phyloP scores from a whole-genome alignment of 805 yeast genomes.

The Starmerella lactis-condensi region DNA sequence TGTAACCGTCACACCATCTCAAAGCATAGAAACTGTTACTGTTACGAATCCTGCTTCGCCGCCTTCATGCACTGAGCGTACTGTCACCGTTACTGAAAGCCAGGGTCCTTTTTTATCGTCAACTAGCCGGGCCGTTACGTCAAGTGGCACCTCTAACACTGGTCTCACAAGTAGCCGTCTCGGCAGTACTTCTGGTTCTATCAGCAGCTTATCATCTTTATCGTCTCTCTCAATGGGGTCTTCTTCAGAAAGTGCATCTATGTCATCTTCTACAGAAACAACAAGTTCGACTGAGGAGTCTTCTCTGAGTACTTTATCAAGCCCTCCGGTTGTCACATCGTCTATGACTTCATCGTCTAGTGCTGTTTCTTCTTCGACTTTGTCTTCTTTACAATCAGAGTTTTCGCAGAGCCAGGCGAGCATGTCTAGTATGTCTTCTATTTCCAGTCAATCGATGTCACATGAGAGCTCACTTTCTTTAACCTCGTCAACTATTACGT shows the following conservation, averaged over 20 bases:
- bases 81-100: constrained; percentile 13
- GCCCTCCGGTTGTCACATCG: background rate
- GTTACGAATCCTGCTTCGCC: constrained; percentile 4
- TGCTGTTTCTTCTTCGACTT: background rate
- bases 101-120: constrained; percentile 23
- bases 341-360: background rate
- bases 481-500: background rate
- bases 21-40: too few species aligned
- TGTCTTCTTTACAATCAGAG: background rate
- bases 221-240: background rate
- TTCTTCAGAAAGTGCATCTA: background rate
- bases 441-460: background rate
- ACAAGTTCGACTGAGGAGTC: constrained; percentile 1
- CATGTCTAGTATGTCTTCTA: constrained; percentile 1
- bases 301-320: background rate
- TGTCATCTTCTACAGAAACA: constrained; percentile 1
- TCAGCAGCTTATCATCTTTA: constrained; percentile 1
- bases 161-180: constrained; percentile 24
- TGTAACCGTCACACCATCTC: constrained; percentile 8
- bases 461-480: background rate
- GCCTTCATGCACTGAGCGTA: constrained; percentile 6
- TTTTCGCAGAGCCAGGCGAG: background rate
- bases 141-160: constrained; percentile 21
- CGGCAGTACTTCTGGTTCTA: constrained; percentile 13
- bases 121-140: constrained; percentile 22